Evolutionary conservation across 805 yeast genomes (phyloP).

Genomic region (Barnettozyma californica): DNA sequence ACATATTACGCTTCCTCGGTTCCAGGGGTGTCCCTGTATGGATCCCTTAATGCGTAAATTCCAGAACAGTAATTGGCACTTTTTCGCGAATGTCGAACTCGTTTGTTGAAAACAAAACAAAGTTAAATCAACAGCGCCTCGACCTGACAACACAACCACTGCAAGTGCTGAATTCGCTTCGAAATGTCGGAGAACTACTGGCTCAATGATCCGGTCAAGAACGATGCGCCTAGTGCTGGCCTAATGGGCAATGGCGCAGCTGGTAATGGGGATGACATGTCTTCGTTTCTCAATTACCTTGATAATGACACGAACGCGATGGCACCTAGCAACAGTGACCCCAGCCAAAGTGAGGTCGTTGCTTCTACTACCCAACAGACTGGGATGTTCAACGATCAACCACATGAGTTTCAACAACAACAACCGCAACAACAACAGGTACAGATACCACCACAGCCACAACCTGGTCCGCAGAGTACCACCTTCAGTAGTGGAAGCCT

Average conservation of each 20-base stretch:
- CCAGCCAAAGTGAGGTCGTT: background rate
- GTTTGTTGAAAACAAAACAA: background rate
- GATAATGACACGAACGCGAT: conserved; percentile 28
- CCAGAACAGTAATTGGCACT: background rate
- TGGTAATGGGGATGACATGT: conserved; percentile 28
- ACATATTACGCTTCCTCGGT: too few relatives aligned
- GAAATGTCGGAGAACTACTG: conserved; percentile 25
- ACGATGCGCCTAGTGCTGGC: conserved; percentile 19
- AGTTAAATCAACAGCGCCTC: background rate
- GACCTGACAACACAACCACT: background rate
- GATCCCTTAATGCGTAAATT: background rate
- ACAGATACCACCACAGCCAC: conserved; percentile 16
- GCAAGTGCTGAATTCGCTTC: background rate
- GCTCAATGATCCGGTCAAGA: conserved; percentile 24
- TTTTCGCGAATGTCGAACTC: background rate
- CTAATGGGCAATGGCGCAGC: conserved; percentile 17
- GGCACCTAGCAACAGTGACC: background rate
- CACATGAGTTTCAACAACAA: conserved; percentile 2
- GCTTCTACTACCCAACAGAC: conserved; percentile 1
- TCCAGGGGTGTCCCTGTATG: too few relatives aligned
- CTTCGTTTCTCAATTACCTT: conserved; percentile 45
- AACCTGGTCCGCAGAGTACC: conserved; percentile 12
- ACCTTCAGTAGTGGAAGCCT: conserved; percentile 5
- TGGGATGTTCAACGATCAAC: conserved; percentile 5
- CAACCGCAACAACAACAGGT: conserved; percentile 2